Conservation (phyloP, 805 yeast genomes). For the Candida parachauliodes region DNA sequence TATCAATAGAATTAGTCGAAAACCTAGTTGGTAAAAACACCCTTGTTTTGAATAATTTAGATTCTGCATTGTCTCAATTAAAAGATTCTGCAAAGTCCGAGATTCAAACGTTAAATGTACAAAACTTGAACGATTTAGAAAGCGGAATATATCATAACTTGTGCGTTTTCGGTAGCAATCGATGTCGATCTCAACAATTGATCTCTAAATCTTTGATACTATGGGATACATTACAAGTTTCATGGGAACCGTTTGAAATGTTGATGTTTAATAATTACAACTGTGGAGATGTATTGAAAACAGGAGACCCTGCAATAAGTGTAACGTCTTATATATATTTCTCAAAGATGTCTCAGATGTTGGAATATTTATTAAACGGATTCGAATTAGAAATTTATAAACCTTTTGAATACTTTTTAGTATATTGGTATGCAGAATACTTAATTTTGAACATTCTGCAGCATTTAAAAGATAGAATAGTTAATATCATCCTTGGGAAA, state of each 20-base stretch:
- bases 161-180: conserved; percentile 47
- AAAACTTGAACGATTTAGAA: conserved; percentile 45
- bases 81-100: conserved; percentile 9
- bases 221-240: conserved; percentile 83
- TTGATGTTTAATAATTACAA: conserved; percentile 31
- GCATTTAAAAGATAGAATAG: conserved; percentile 42
- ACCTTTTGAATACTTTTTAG: conserved; percentile 61
- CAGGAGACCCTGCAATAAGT: conserved; percentile 51
- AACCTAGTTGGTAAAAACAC: conserved; percentile 35
- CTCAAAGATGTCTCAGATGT: conserved; percentile 67
- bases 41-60: conserved; percentile 22
- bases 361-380: conserved; percentile 67
- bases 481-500: conserved; percentile 29
- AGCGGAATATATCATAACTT: conserved; percentile 34
- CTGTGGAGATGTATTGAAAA: conserved; percentile 35
- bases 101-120: conserved; percentile 14
- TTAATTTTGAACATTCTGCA: conserved; percentile 37
- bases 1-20: conserved; percentile 36
- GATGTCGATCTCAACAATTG: conserved; percentile 80
- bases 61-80: conserved; percentile 8
- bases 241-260: conserved; percentile 62
- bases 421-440: conserved; percentile 66
- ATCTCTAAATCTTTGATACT: conserved; percentile 48
- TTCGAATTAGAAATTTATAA: conserved; percentile 72
- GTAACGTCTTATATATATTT: conserved; percentile 66